phyloP scores from a whole-genome alignment of 2,329 filamentous ascomycete species.

The Pseudopithomyces maydicus region DNA sequence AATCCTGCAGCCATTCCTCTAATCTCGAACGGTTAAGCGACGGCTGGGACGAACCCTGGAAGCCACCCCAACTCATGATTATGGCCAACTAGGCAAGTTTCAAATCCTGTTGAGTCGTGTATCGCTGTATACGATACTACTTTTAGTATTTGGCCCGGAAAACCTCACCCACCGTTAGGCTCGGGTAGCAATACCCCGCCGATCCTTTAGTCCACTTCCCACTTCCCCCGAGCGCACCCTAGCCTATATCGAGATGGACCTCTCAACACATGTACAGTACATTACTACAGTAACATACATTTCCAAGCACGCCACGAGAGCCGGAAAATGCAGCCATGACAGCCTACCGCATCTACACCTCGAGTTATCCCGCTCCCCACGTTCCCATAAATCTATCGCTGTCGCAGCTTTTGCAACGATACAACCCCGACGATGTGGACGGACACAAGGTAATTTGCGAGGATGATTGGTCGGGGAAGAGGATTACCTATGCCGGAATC shows the following conservation, averaged over 20 bases:
- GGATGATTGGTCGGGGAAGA: constrained; percentile 23
- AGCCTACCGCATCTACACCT: constrained; percentile 15
- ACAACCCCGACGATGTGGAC: constrained; percentile 22
- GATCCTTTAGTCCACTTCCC: too few species aligned
- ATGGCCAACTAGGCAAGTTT: too few species aligned
- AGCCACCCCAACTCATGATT: too few species aligned
- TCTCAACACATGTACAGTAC: too few species aligned
- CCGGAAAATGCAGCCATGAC: constrained; percentile 5
- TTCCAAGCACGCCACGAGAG: neutral
- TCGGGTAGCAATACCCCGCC: too few species aligned
- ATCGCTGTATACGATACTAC: too few species aligned
- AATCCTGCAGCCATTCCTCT: neutral
- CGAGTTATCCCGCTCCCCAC: constrained; percentile 19
- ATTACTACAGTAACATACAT: too few species aligned
- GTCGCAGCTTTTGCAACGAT: constrained; percentile 19
- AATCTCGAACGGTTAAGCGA: too few species aligned
- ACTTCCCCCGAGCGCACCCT: neutral
- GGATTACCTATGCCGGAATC: constrained; percentile 19
- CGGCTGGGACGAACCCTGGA: too few species aligned
- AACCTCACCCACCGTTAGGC: too few species aligned
- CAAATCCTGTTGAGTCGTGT: too few species aligned
- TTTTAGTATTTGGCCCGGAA: too few species aligned
- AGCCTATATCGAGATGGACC: neutral
- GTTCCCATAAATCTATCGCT: constrained; percentile 20
- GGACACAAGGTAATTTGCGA: constrained; percentile 21